These are phyloP conservation scores for Cytospora mali DNA, from an alignment of 2,329 filamentous ascomycete genomes.

Conservation along the genomic window DNA sequence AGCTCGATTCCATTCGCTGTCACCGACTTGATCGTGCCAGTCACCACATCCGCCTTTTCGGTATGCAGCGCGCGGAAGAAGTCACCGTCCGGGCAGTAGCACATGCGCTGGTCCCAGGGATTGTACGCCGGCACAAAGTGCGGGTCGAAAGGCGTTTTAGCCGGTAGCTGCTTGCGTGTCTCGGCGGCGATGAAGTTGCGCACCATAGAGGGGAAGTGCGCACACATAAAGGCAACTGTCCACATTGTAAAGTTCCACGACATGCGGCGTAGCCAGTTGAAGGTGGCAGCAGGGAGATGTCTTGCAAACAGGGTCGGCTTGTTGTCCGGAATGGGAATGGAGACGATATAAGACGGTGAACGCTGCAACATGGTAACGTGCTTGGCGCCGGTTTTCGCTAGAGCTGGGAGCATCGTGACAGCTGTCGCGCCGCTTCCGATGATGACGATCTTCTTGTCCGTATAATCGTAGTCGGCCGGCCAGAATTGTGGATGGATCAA, in stretches of 20 bases:
- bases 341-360: constrained; percentile 63
- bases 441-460: constrained; percentile 65
- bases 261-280: constrained; percentile 49
- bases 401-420: constrained; percentile 64
- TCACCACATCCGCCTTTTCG: constrained; percentile 46
- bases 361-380: constrained; percentile 71
- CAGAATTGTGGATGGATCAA: constrained; percentile 75
- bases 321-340: constrained; percentile 47
- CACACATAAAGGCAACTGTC: constrained; percentile 50
- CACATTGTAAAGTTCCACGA: constrained; percentile 49
- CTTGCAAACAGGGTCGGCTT: neutral
- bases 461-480: constrained; percentile 68
- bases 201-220: constrained; percentile 46
- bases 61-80: constrained; percentile 47
- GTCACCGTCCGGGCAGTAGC: constrained; percentile 53
- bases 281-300: constrained; percentile 46
- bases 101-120: constrained; percentile 71
- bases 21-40: constrained; percentile 48
- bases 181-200: constrained; percentile 44
- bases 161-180: constrained; percentile 5
- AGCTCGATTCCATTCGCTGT: constrained; percentile 49
- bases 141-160: constrained; percentile 49
- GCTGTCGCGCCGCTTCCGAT: constrained; percentile 72
- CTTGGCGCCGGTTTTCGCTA: constrained; percentile 56
- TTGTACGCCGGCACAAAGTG: constrained; percentile 60